A percentile compares a stretch with the other conserved stretches of the same genome.
Conservation (phyloP, 805 yeast genomes). For the Blastobotrys mokoenaii region DNA sequence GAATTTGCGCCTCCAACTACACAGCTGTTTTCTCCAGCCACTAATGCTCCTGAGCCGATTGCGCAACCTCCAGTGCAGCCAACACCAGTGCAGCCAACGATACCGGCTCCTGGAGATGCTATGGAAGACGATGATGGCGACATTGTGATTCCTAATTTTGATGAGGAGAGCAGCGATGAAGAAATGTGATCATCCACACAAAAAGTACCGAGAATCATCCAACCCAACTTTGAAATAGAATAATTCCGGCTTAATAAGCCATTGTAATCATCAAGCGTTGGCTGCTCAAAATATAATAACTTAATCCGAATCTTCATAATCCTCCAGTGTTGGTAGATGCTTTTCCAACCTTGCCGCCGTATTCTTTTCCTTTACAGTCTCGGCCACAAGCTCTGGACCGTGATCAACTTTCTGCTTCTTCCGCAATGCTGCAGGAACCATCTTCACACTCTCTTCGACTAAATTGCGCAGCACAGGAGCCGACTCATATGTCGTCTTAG, state of each 20-base stretch:
- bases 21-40: background rate
- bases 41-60: background rate
- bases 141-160: slow-evolving; percentile 43
- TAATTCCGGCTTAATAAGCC: too few species aligned
- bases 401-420: background rate
- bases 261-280: too few species aligned
- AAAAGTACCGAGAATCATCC: too few species aligned
- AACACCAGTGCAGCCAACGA: too few species aligned
- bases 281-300: background rate
- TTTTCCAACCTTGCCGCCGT: too few species aligned
- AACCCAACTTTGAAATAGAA: too few species aligned
- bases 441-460: slow-evolving; percentile 13
- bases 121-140: slow-evolving; percentile 27
- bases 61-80: background rate
- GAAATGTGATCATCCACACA: slow-evolving; percentile 1
- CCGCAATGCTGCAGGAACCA: slow-evolving; percentile 17
- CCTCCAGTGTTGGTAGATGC: too few species aligned
- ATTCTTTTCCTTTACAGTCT: background rate
- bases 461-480: slow-evolving; percentile 21
- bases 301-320: too few species aligned
- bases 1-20: background rate
- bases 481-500: slow-evolving; percentile 16
- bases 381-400: too few species aligned
- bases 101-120: background rate
- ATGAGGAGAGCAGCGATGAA: slow-evolving; percentile 34